Percentiles rank a stretch among this genome's conserved stretches.
phyloP scores from a whole-genome alignment of 2,329 filamentous ascomycete genomes.

The Aspergillus sp. region DNA sequence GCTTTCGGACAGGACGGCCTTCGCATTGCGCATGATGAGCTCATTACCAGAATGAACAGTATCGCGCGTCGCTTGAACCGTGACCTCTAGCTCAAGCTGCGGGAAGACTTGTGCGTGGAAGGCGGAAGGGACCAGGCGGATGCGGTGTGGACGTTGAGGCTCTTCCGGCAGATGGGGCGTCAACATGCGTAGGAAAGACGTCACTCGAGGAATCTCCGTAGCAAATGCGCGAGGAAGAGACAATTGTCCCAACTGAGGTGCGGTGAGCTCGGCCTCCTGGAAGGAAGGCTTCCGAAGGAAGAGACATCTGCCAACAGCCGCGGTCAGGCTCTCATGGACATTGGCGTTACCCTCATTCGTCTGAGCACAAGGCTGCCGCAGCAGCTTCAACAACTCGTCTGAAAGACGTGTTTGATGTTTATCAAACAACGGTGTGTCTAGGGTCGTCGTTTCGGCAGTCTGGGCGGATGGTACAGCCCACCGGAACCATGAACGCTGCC shows the following conservation, averaged over 20 bases:
- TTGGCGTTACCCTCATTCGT: background rate
- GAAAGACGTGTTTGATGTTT: conserved; percentile 31
- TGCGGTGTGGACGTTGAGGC: conserved; percentile 21
- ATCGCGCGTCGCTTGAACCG: conserved; percentile 6
- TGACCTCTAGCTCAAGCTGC: conserved; percentile 33
- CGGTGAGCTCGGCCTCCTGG: conserved; percentile 22
- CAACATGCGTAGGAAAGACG: conserved; percentile 31
- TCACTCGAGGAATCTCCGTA: conserved; percentile 32
- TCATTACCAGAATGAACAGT: conserved; percentile 5
- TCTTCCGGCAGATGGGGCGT: conserved; percentile 14
- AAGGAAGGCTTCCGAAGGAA: conserved; percentile 28
- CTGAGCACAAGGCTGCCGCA: conserved; percentile 17
- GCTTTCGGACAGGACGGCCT: conserved; percentile 28
- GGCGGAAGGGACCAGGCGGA: conserved; percentile 34
- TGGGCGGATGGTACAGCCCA: conserved; percentile 33
- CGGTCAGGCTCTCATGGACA: conserved; percentile 35
- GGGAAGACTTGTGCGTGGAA: conserved; percentile 25
- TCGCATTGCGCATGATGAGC: conserved; percentile 27
- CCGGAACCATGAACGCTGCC: conserved; percentile 36
- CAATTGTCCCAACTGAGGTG: conserved; percentile 30
- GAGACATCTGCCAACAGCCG: conserved; percentile 39
- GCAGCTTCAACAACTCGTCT: conserved; percentile 30
- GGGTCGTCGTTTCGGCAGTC: conserved; percentile 13
- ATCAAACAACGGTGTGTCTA: conserved; percentile 27
- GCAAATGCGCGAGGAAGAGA: conserved; percentile 33